Conservation (phyloP, 495 filamentous ascomycete species). For the Stereocaulon alpinum region DNA sequence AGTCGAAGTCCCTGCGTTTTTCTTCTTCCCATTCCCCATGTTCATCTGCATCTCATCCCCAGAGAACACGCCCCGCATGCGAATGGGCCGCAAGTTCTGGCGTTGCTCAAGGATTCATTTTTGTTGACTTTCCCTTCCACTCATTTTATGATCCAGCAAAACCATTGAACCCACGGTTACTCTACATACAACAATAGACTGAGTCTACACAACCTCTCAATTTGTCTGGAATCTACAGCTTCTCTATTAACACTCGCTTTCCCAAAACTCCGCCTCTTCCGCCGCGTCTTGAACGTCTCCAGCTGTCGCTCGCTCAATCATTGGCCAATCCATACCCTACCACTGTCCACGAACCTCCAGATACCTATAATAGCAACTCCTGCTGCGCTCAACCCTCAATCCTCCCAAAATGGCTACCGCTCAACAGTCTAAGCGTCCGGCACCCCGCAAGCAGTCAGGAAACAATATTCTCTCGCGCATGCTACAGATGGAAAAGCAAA, state of each 20-base stretch:
- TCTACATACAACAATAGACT: background rate
- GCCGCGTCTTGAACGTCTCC: background rate
- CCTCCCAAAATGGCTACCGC: conserved; percentile 1
- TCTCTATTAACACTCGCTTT: background rate
- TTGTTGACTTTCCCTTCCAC: background rate
- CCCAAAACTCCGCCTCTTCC: background rate
- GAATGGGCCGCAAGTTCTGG: background rate
- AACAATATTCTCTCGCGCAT: conserved; percentile 22
- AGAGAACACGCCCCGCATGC: background rate
- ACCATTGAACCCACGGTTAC: background rate
- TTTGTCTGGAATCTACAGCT: background rate
- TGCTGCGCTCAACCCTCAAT: background rate
- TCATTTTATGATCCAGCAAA: background rate
- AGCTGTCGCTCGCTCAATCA: background rate
- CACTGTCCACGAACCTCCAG: background rate
- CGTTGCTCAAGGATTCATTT: background rate
- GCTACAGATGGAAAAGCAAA: conserved; percentile 25
- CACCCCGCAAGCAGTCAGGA: conserved; percentile 13
- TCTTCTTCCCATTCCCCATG: background rate
- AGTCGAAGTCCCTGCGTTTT: conserved; percentile 1
- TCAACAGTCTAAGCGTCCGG: conserved; percentile 7
- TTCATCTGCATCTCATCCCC: background rate
- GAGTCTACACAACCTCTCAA: background rate
- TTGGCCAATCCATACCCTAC: background rate
- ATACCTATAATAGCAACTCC: background rate